Evolutionary conservation across 306 rosid species (phyloP).

Genomic region (Cicer judaicum): DNA sequence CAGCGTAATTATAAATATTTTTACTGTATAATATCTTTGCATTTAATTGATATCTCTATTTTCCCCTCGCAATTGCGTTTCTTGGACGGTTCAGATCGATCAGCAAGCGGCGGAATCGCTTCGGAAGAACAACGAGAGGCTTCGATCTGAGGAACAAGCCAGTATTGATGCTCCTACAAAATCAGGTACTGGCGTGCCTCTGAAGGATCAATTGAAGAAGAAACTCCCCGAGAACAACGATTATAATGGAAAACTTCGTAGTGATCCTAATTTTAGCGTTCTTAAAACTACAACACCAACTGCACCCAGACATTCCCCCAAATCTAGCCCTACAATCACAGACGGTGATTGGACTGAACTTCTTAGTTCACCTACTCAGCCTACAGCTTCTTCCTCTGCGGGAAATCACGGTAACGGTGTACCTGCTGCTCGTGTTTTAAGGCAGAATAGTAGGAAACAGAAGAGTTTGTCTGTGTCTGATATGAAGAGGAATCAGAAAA

Average conservation of each 20-base stretch:
- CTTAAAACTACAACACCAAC: slow-evolving; percentile 47
- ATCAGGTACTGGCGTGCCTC: slow-evolving; percentile 60
- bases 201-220: slow-evolving; percentile 87
- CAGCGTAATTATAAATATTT: neutral
- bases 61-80: slow-evolving; percentile 20
- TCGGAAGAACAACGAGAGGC: slow-evolving; percentile 71
- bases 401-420: slow-evolving; percentile 51
- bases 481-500: slow-evolving; percentile 58
- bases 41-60: neutral
- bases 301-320: slow-evolving; percentile 56
- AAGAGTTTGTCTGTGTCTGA: slow-evolving; percentile 53
- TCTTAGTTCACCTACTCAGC: slow-evolving; percentile 62
- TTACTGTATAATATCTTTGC: neutral
- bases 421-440: slow-evolving; percentile 55
- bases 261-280: slow-evolving; percentile 57
- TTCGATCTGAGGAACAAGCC: slow-evolving; percentile 51
- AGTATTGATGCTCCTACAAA: slow-evolving; percentile 55
- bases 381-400: slow-evolving; percentile 49
- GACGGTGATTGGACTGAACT: slow-evolving; percentile 95
- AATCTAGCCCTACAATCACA: slow-evolving; percentile 54
- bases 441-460: slow-evolving; percentile 61
- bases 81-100: slow-evolving; percentile 73
- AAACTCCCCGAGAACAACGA: slow-evolving; percentile 57
- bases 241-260: slow-evolving; percentile 60
- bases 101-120: slow-evolving; percentile 98